phyloP scores from a whole-genome alignment of 306 rosid species.

The Cucumis melo region DNA sequence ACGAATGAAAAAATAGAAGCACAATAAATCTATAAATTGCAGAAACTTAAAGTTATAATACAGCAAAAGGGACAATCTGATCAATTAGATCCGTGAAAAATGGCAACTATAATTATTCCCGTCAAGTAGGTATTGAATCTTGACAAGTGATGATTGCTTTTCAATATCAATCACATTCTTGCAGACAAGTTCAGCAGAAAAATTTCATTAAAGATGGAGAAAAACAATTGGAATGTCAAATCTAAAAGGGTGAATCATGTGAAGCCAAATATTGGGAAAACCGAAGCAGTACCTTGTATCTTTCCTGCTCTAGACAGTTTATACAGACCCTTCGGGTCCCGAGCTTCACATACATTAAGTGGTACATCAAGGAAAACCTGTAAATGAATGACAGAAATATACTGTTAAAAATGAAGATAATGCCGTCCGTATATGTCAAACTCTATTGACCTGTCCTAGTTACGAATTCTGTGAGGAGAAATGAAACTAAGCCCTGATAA shows the following conservation, averaged over 20 bases:
- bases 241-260: neutral
- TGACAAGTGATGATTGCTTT: neutral
- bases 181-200: neutral
- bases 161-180: neutral
- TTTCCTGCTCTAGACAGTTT: constrained; percentile 90
- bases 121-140: neutral
- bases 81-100: neutral
- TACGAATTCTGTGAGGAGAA: neutral
- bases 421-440: neutral
- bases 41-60: neutral
- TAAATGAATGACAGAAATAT: constrained; percentile 11
- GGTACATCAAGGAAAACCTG: constrained; percentile 93
- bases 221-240: neutral
- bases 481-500: constrained; percentile 6
- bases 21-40: neutral
- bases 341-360: constrained; percentile 64
- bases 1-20: neutral
- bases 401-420: neutral
- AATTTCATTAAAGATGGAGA: neutral
- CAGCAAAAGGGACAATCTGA: neutral
- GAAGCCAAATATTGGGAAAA: neutral
- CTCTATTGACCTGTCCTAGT: neutral
- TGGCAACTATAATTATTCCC: neutral
- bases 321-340: constrained; percentile 96
- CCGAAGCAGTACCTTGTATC: constrained; percentile 47